These are phyloP conservation scores for Plasmodiophora brassicae DNA, from an alignment of 208 protist genomes.

Conservation along the genomic window DNA sequence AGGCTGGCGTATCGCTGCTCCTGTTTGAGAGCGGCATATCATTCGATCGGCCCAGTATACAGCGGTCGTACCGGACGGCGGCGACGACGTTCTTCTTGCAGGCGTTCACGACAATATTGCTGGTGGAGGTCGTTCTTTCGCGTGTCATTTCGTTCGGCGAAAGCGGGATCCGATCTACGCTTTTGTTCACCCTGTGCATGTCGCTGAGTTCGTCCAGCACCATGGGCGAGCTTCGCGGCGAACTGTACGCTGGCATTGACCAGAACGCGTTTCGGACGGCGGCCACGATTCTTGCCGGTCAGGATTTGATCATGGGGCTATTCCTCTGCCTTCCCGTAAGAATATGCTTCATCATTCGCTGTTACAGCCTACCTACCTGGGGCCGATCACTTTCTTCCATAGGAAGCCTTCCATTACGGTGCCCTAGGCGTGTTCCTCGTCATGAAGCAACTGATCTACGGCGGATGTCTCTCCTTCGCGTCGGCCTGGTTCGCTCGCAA, in stretches of 20 bases:
- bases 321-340: not conserved
- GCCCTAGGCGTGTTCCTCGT: constrained; percentile 1
- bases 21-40: constrained; percentile 25
- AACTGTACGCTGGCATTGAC: not conserved
- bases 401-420: constrained; percentile 17
- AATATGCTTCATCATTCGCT: no score
- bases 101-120: not conserved
- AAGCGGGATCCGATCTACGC: not conserved
- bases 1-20: not conserved
- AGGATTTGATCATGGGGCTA: constrained; percentile 25
- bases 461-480: not conserved
- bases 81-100: not conserved
- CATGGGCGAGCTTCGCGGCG: not conserved
- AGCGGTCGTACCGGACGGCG: not conserved
- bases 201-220: not conserved
- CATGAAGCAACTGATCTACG: constrained; percentile 25
- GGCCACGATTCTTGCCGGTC: not conserved
- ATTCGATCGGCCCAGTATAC: not conserved
- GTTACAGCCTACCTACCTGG: no score
- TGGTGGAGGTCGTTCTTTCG: not conserved
- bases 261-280: not conserved
- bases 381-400: no score
- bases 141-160: not conserved
- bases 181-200: constrained; percentile 3
- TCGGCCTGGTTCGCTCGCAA: not conserved